Evolutionary conservation across 495 filamentous ascomycete genomes (phyloP).

Genomic region (Hypoxylon trugodes): DNA sequence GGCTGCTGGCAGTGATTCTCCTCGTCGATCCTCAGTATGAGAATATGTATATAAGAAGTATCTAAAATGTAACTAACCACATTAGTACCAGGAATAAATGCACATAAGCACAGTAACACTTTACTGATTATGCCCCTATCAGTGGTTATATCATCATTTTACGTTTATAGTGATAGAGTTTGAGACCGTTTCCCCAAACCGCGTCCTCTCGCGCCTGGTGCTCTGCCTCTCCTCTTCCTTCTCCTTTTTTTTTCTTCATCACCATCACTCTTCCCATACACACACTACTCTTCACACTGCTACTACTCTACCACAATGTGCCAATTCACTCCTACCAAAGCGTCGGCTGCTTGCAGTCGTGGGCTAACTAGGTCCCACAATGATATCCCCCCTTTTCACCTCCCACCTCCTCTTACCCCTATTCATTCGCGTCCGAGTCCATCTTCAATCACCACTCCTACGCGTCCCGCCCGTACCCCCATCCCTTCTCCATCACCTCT

Average conservation of each 20-base stretch:
- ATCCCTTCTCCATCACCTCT: background rate
- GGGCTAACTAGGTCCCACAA: constrained; percentile 38
- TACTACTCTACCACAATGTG: constrained; percentile 22
- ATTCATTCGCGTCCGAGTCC: constrained; percentile 8
- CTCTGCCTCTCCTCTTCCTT: background rate
- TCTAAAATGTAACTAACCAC: background rate
- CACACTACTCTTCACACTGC: constrained; percentile 8
- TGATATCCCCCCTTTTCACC: background rate
- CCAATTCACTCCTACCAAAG: constrained; percentile 20
- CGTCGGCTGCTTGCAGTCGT: constrained; percentile 40
- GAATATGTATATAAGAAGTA: constrained; percentile 10
- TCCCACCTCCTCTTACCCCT: constrained; percentile 20
- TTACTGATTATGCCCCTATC: background rate
- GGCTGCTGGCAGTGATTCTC: constrained; percentile 2
- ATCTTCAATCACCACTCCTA: background rate
- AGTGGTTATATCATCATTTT: too few species aligned
- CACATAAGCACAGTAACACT: background rate
- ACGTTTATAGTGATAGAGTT: too few species aligned
- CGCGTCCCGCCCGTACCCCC: background rate
- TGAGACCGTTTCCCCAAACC: too few species aligned
- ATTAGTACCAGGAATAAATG: background rate
- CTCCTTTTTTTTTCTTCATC: constrained; percentile 2
- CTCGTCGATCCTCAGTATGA: constrained; percentile 21
- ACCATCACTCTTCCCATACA: constrained; percentile 3
- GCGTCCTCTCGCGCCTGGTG: background rate